Conservation (phyloP, 2,329 filamentous ascomycete genomes). For the Epichloe elymi region DNA sequence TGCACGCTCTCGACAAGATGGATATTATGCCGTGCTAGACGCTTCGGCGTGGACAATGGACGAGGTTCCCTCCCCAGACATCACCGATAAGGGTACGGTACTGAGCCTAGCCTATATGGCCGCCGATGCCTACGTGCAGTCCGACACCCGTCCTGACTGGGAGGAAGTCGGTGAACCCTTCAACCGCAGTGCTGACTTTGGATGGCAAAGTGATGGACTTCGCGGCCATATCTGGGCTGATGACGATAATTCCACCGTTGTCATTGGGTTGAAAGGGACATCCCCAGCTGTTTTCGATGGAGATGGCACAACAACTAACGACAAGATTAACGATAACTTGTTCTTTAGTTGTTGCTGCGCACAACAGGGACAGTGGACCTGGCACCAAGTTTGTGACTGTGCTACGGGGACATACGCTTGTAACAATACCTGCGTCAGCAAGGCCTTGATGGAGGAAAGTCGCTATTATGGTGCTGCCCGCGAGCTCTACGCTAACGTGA, state of each 20-base stretch:
- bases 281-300: slow-evolving; percentile 86
- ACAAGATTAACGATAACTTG: slow-evolving; percentile 95
- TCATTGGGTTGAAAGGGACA: slow-evolving; percentile 89
- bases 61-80: slow-evolving; percentile 62
- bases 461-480: slow-evolving; percentile 83
- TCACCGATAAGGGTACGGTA: slow-evolving; percentile 75
- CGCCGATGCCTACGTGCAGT: slow-evolving; percentile 73
- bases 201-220: slow-evolving; percentile 81
- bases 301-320: slow-evolving; percentile 91
- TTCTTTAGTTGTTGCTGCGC: slow-evolving; percentile 98
- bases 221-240: slow-evolving; percentile 89
- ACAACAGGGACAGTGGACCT: slow-evolving; percentile 80
- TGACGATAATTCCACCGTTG: slow-evolving; percentile 69
- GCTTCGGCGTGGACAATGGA: slow-evolving; percentile 74
- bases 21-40: slow-evolving; percentile 53
- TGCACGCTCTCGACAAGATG: slow-evolving; percentile 54
- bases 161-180: slow-evolving; percentile 65
- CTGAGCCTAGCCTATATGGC: slow-evolving; percentile 79
- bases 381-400: slow-evolving; percentile 89
- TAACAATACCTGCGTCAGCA: slow-evolving; percentile 78
- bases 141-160: slow-evolving; percentile 65
- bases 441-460: slow-evolving; percentile 67
- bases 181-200: slow-evolving; percentile 81
- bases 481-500: slow-evolving; percentile 86
- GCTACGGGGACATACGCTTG: slow-evolving; percentile 77